Conservation (phyloP, 495 filamentous ascomycete species). For the Rostrohypoxylon terebratum region DNA sequence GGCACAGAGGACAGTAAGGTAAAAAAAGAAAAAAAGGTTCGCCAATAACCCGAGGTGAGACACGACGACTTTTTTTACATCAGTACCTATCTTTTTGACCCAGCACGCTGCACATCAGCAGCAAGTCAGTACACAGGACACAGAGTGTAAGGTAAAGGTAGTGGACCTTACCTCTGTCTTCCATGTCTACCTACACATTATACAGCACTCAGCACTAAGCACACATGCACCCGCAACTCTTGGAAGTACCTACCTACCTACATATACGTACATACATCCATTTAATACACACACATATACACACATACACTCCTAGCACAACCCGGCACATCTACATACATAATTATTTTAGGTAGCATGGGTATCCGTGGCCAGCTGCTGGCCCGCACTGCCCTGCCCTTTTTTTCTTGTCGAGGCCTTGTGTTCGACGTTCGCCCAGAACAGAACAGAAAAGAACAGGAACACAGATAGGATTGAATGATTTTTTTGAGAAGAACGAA, state of each 20-base stretch:
- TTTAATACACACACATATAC: conserved; percentile 7
- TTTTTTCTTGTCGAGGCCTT: conserved; percentile 38
- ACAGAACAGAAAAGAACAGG: conserved; percentile 26
- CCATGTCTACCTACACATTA: background rate
- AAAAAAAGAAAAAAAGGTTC: conserved; percentile 14
- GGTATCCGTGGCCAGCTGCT: conserved; percentile 50
- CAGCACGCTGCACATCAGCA: background rate
- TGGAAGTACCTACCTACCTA: too few species aligned
- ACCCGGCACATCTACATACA: conserved; percentile 27
- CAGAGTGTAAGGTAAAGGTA: too few species aligned
- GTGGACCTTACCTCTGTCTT: background rate
- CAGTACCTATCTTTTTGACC: background rate
- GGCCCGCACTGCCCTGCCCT: conserved; percentile 53
- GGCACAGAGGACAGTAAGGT: background rate
- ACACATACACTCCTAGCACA: conserved; percentile 27
- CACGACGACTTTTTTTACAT: conserved; percentile 41
- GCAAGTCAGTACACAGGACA: too few species aligned
- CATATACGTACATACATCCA: too few species aligned
- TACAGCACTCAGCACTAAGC: conserved; percentile 2
- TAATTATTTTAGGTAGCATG: conserved; percentile 52
- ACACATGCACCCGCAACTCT: background rate
- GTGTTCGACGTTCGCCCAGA: conserved; percentile 32
- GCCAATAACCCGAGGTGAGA: conserved; percentile 50
- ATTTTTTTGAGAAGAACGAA: conserved; percentile 34
- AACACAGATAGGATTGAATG: conserved; percentile 38